A percentile compares a stretch with the other conserved stretches of the same genome.
Conservation (phyloP, 2,329 filamentous ascomycete species). For the Verticillium zaregamsianum region DNA sequence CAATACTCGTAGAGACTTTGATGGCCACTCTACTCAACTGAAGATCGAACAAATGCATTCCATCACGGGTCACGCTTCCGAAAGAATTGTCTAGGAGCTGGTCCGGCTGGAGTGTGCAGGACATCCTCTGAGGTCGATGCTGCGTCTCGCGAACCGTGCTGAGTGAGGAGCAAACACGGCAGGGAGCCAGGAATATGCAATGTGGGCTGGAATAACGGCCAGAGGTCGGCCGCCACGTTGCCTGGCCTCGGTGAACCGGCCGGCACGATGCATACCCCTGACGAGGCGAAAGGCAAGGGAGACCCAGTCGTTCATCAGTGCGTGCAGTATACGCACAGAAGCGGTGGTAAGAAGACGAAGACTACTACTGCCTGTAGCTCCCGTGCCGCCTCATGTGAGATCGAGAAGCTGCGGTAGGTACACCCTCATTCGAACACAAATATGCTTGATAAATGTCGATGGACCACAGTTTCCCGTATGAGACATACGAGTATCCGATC, state of each 20-base stretch:
- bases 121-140: not conserved
- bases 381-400: slow-evolving; percentile 14
- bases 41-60: no score
- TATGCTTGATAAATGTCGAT: no score
- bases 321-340: not conserved
- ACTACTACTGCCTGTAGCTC: not conserved
- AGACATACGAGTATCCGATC: no score
- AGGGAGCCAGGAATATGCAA: slow-evolving; percentile 7
- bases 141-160: not conserved
- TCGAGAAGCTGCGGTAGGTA: slow-evolving; percentile 17
- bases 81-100: not conserved
- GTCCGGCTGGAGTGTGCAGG: not conserved
- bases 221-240: slow-evolving; percentile 16
- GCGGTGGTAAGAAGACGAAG: not conserved
- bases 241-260: slow-evolving; percentile 4
- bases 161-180: not conserved
- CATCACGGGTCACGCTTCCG: not conserved
- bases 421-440: not conserved
- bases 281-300: not conserved
- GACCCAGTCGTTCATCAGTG: not conserved
- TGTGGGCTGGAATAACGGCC: slow-evolving; percentile 11
- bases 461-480: no score
- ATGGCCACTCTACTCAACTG: no score
- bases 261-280: not conserved
- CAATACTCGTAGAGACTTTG: no score